Conservation (phyloP, 1,284 basidiomycete species). For the Fomitopsis betulina region DNA sequence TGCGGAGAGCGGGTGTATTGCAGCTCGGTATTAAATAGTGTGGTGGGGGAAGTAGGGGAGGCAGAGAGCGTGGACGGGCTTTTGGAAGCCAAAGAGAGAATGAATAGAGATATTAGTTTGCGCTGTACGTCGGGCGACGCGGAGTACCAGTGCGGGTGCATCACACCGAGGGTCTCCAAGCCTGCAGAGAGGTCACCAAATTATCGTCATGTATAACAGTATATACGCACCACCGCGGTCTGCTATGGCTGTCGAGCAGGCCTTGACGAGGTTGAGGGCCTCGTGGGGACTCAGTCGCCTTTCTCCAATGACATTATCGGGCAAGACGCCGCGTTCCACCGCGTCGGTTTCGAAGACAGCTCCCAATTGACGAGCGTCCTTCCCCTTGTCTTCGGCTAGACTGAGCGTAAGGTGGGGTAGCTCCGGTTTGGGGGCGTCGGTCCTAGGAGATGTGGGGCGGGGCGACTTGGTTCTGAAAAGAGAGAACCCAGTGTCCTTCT, state of each 20-base stretch:
- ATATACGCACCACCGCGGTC: conserved; percentile 45
- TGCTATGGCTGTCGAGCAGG: conserved; percentile 59
- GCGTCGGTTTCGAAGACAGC: conserved; percentile 58
- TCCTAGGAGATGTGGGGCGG: conserved; percentile 27
- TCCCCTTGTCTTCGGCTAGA: conserved; percentile 48
- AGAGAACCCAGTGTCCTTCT: conserved; percentile 34
- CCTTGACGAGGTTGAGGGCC: conserved; percentile 54
- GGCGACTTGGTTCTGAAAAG: conserved; percentile 46
- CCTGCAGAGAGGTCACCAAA: conserved; percentile 34
- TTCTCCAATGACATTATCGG: conserved; percentile 49
- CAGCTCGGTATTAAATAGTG: conserved; percentile 60
- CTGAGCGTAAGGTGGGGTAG: conserved; percentile 56
- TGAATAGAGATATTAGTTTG: conserved; percentile 64
- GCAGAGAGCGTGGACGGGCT: conserved; percentile 45
- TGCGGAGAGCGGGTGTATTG: conserved; percentile 60
- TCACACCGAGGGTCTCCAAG: conserved; percentile 69
- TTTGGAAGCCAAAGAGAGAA: conserved; percentile 53
- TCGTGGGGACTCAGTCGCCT: conserved; percentile 55
- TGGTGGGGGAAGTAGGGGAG: conserved; percentile 36
- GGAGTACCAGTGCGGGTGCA: conserved; percentile 79
- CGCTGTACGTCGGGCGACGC: conserved; percentile 63
- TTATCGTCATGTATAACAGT: not conserved
- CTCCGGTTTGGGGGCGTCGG: conserved; percentile 28
- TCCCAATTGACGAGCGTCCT: conserved; percentile 42
- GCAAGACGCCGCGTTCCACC: conserved; percentile 34